Conservation (phyloP, 2,329 filamentous ascomycete genomes). For the Microdochium trichocladiopsis region DNA sequence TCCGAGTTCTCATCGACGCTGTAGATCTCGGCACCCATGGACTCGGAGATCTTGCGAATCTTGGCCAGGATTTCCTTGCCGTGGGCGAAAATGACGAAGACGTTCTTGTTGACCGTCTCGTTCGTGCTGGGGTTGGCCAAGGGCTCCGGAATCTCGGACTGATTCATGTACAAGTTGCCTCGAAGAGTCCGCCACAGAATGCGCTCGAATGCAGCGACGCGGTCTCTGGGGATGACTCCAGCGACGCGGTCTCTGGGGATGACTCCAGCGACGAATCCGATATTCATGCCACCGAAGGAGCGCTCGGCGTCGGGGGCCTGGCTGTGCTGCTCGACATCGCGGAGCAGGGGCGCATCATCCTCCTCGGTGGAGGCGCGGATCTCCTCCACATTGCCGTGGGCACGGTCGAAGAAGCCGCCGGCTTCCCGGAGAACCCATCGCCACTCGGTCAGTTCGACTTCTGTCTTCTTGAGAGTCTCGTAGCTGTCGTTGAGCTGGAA, state of each 20-base stretch:
- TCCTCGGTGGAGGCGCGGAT: slow-evolving; percentile 86
- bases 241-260: slow-evolving; percentile 90
- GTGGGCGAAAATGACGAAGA: slow-evolving; percentile 98
- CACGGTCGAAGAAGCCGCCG: slow-evolving; percentile 93
- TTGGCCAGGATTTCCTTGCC: slow-evolving; percentile 98
- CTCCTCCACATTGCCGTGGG: slow-evolving; percentile 93
- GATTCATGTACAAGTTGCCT: slow-evolving; percentile 99
- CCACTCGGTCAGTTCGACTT: slow-evolving; percentile 96
- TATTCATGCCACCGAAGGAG: slow-evolving; percentile 96
- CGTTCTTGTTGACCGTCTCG: slow-evolving; percentile 90
- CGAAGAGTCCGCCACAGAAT: slow-evolving; percentile 96
- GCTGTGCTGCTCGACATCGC: slow-evolving; percentile 82
- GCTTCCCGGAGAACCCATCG: slow-evolving; percentile 96
- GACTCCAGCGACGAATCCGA: slow-evolving; percentile 95
- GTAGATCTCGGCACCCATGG: slow-evolving; percentile 91
- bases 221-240: slow-evolving; percentile 87
- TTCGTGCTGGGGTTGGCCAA: slow-evolving; percentile 90
- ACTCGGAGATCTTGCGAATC: slow-evolving; percentile 98
- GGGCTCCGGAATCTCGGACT: slow-evolving; percentile 92
- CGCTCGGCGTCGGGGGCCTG: slow-evolving; percentile 63
- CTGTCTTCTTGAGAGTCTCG: slow-evolving; percentile 94
- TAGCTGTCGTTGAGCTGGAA: slow-evolving; percentile 95
- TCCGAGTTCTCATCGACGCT: slow-evolving; percentile 97
- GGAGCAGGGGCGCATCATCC: slow-evolving; percentile 87
- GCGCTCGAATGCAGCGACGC: slow-evolving; percentile 91